Percentiles rank a stretch among this genome's conserved stretches.
Conservation (phyloP, 1,284 basidiomycete genomes). For the Xerocomus nothofagi region DNA sequence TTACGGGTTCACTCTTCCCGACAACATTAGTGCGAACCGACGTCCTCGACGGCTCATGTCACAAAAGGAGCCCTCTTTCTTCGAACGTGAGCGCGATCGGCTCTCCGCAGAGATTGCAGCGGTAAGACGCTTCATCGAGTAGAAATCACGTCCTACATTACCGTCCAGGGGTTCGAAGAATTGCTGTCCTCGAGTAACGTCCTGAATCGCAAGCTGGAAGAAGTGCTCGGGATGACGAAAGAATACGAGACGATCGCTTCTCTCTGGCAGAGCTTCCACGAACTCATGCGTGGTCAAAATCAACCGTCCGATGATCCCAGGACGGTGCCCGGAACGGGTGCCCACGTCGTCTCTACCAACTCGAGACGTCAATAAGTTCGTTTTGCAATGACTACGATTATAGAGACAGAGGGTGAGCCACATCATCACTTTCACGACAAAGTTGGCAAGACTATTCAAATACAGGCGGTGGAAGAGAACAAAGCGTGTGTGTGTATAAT, state of each 20-base stretch:
- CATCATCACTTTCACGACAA: slow-evolving; percentile 31
- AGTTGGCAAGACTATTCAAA: slow-evolving; percentile 48
- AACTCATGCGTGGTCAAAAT: slow-evolving; percentile 65
- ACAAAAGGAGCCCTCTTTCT: slow-evolving; percentile 58
- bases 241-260: slow-evolving; percentile 90
- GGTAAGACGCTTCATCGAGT: slow-evolving; percentile 41
- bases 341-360: slow-evolving; percentile 52
- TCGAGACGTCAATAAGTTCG: slow-evolving; percentile 20
- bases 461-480: slow-evolving; percentile 43
- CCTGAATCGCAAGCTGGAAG: slow-evolving; percentile 91
- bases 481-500: slow-evolving; percentile 34
- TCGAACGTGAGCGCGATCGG: slow-evolving; percentile 74
- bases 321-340: slow-evolving; percentile 62
- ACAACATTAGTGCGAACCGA: too few species aligned
- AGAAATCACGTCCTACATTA: background rate
- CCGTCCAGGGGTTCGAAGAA: slow-evolving; percentile 82
- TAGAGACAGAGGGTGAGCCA: slow-evolving; percentile 24
- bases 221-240: slow-evolving; percentile 87
- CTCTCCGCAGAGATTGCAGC: slow-evolving; percentile 71
- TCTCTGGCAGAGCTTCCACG: slow-evolving; percentile 83
- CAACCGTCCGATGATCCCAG: slow-evolving; percentile 37
- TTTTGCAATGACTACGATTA: slow-evolving; percentile 15
- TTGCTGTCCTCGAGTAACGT: slow-evolving; percentile 83
- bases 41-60: slow-evolving; percentile 31
- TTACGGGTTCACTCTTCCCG: too few species aligned